Percentiles rank a stretch among this genome's conserved stretches.
phyloP scores from a whole-genome alignment of 257 asterid genomes.

The Fraxinus cuspidata region DNA sequence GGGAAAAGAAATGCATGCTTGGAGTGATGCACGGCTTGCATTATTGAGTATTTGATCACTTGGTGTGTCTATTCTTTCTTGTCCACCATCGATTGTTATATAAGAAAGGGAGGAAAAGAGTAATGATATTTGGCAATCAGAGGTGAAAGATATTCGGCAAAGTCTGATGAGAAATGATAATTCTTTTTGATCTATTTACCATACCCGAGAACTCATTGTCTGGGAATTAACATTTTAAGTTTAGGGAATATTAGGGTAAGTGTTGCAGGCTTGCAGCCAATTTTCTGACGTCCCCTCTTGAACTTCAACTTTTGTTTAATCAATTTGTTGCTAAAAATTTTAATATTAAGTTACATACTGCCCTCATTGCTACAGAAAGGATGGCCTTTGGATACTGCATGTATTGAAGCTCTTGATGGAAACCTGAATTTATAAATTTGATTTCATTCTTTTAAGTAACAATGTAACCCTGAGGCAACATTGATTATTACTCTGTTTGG shows the following conservation, averaged over 20 bases:
- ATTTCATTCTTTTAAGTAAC: neutral
- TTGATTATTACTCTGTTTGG: neutral
- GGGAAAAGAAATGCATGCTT: neutral
- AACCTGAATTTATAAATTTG: neutral
- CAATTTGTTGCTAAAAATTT: neutral
- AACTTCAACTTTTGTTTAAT: neutral
- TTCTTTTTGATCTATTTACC: neutral
- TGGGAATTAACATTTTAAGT: neutral
- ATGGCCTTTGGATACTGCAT: constrained; percentile 12
- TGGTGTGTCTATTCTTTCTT: neutral
- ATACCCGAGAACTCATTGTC: neutral
- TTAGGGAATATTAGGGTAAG: neutral
- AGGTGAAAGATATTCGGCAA: neutral
- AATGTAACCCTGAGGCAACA: neutral
- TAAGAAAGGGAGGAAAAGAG: neutral
- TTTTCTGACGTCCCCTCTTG: neutral
- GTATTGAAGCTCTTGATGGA: neutral
- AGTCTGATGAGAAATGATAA: neutral
- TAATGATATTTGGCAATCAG: neutral
- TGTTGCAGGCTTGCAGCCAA: constrained; percentile 1
- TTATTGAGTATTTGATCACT: neutral
- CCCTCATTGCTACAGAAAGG: neutral
- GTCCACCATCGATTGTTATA: neutral
- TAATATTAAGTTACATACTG: neutral
- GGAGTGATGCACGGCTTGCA: neutral